Conservation (phyloP, 2,329 filamentous ascomycete genomes). For the Xylariaceae sp. region DNA sequence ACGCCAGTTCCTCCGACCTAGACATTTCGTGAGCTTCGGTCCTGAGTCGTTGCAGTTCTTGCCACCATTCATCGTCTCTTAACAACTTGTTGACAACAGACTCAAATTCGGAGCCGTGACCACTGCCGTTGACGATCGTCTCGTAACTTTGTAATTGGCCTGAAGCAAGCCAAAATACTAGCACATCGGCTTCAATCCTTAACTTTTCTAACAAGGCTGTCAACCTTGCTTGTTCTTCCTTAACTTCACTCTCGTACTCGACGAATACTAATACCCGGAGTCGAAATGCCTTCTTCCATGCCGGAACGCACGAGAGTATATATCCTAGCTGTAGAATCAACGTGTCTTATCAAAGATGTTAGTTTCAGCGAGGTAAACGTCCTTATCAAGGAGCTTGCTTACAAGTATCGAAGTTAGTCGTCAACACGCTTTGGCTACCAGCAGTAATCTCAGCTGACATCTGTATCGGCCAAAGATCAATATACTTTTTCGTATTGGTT, state of each 20-base stretch:
- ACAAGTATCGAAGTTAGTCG: slow-evolving; percentile 91
- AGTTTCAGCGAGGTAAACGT: neutral
- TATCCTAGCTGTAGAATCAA: slow-evolving; percentile 86
- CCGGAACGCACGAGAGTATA: slow-evolving; percentile 78
- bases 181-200: slow-evolving; percentile 76
- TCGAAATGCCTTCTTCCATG: slow-evolving; percentile 74
- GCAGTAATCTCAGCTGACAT: slow-evolving; percentile 84
- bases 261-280: slow-evolving; percentile 85
- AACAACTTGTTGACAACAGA: slow-evolving; percentile 67
- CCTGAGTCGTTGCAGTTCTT: slow-evolving; percentile 65
- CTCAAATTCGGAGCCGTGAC: slow-evolving; percentile 56
- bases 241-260: slow-evolving; percentile 82
- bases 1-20: slow-evolving; percentile 47
- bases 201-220: slow-evolving; percentile 76
- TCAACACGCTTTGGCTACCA: slow-evolving; percentile 69
- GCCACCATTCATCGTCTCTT: slow-evolving; percentile 80
- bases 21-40: slow-evolving; percentile 44
- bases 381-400: slow-evolving; percentile 49
- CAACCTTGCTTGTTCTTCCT: slow-evolving; percentile 74
- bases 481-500: slow-evolving; percentile 70
- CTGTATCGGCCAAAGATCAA: slow-evolving; percentile 90
- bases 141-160: slow-evolving; percentile 75
- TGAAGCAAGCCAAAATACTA: slow-evolving; percentile 81
- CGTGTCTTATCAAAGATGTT: slow-evolving; percentile 52
- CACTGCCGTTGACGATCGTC: slow-evolving; percentile 73